Evolutionary conservation across 2,329 filamentous ascomycete species (phyloP).

Genomic region (Cladosporium sp.): DNA sequence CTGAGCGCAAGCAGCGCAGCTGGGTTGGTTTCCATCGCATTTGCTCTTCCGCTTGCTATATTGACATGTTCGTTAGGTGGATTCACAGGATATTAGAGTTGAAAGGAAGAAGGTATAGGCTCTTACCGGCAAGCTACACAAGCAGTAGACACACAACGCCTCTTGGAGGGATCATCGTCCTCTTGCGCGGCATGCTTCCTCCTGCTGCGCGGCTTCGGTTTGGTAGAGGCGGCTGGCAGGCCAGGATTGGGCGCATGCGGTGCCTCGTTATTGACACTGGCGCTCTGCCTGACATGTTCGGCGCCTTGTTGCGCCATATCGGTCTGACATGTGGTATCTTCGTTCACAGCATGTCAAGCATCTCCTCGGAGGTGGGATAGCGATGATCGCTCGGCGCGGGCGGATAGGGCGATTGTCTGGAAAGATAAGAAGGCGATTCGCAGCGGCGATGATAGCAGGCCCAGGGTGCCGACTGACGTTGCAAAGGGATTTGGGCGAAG

Average conservation of each 20-base stretch:
- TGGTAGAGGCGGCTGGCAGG: conserved; percentile 6
- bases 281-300: background rate
- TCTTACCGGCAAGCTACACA: conserved; percentile 30
- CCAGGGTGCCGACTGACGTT: no score
- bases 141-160: conserved; percentile 37
- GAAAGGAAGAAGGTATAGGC: background rate
- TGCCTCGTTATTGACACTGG: background rate
- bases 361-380: conserved; percentile 9
- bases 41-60: conserved; percentile 33
- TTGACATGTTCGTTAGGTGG: background rate
- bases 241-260: background rate
- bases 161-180: conserved; percentile 38
- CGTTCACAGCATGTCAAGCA: conserved; percentile 1
- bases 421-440: no score
- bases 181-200: conserved; percentile 22
- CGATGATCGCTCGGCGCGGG: no score
- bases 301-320: conserved; percentile 8
- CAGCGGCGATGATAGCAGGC: no score
- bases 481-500: no score
- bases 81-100: background rate
- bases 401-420: no score
- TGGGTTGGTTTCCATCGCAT: conserved; percentile 87
- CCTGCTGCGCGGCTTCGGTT: conserved; percentile 22
- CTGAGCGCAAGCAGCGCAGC: conserved; percentile 91
- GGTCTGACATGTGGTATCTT: background rate